These are phyloP conservation scores for Suillus variegatus DNA, from an alignment of 768 basidiomycete species.

Conservation along the genomic window DNA sequence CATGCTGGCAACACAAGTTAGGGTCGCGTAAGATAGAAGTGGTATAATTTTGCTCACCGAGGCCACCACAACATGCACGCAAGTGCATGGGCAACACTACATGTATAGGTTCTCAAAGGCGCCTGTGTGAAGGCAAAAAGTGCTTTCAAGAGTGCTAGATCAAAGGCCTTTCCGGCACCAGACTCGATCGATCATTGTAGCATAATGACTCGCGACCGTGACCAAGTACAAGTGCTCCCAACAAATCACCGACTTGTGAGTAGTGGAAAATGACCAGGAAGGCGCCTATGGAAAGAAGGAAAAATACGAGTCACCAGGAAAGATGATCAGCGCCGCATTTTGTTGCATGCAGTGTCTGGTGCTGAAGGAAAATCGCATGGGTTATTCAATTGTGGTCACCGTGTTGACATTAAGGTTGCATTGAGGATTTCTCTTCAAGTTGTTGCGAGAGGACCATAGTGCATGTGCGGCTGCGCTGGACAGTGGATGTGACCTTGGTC, in stretches of 20 bases:
- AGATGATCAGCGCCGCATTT: constrained; percentile 32
- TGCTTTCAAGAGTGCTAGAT: not conserved
- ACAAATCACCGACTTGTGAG: constrained; percentile 25
- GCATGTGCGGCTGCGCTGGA: too few species aligned
- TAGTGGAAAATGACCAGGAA: constrained; percentile 33
- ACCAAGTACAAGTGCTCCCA: constrained; percentile 25
- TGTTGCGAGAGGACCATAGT: constrained; percentile 2
- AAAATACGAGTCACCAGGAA: constrained; percentile 31
- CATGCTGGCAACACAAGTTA: constrained; percentile 42
- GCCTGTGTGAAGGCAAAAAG: constrained; percentile 31
- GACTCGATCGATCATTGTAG: constrained; percentile 46
- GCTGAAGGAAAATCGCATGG: constrained; percentile 21
- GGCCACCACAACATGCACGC: constrained; percentile 69
- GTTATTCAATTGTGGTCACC: constrained; percentile 13
- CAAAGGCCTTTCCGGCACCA: constrained; percentile 61
- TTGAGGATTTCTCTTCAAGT: constrained; percentile 20
- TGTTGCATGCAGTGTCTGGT: constrained; percentile 33
- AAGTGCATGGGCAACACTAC: constrained; percentile 72
- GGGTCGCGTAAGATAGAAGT: not conserved
- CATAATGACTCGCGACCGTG: constrained; percentile 27
- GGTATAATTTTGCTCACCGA: constrained; percentile 41
- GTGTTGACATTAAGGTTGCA: constrained; percentile 27
- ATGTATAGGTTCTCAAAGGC: constrained; percentile 56
- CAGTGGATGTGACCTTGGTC: too few species aligned
- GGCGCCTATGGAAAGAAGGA: constrained; percentile 32